A percentile compares a stretch with the other conserved stretches of the same genome.
Evolutionary conservation across 495 filamentous ascomycete species (phyloP).

Genomic region (Pyrenula massariospora): DNA sequence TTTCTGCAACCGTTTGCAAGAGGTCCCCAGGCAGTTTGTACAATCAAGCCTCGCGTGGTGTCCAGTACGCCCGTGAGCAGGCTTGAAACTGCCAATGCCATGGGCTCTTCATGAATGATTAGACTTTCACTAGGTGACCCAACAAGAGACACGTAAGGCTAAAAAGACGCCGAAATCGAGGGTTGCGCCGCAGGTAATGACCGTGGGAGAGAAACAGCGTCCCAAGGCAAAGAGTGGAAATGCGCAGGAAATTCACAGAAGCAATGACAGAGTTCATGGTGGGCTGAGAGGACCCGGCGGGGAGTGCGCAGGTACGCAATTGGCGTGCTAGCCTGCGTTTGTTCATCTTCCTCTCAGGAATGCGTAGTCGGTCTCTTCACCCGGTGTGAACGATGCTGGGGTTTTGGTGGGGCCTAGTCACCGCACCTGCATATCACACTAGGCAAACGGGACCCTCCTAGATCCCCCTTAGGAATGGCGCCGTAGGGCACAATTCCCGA

Average conservation of each 20-base stretch:
- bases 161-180: no score
- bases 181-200: background rate
- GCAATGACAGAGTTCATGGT: background rate
- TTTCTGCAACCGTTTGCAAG: constrained; percentile 25
- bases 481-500: no score
- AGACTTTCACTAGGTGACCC: no score
- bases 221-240: background rate
- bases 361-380: no score
- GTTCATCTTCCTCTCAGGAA: no score
- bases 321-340: no score
- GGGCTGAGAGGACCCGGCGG: background rate
- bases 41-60: constrained; percentile 7
- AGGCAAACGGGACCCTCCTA: no score
- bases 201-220: background rate
- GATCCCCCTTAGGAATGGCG: no score
- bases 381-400: no score
- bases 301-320: background rate
- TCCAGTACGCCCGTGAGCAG: constrained; percentile 3
- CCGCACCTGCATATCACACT: background rate
- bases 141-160: no score
- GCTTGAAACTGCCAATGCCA: background rate
- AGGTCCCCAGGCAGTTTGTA: constrained; percentile 27
- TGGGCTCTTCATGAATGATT: background rate
- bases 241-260: background rate
- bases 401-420: background rate